Percentiles rank a stretch among this genome's conserved stretches.
These are phyloP conservation scores for Lasiodiplodia hormozganensis DNA, from an alignment of 2,329 filamentous ascomycete genomes.

Conservation along the genomic window DNA sequence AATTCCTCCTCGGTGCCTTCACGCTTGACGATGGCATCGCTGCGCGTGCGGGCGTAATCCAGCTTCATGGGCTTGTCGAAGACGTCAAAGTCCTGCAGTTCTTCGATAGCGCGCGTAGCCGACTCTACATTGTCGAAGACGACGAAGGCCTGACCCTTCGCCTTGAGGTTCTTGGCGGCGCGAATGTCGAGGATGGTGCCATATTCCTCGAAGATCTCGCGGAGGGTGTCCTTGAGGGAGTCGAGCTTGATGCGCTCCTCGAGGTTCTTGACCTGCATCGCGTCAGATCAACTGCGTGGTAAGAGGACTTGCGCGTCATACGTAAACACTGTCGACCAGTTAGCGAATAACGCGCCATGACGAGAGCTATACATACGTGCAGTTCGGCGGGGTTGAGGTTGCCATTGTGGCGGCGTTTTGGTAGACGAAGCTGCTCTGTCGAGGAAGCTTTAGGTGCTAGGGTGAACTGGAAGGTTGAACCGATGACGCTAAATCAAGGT, in stretches of 20 bases:
- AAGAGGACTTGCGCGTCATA: neutral
- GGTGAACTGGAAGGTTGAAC: slow-evolving; percentile 7
- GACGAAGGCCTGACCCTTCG: slow-evolving; percentile 94
- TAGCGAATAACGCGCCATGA: neutral
- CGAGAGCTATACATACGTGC: slow-evolving; percentile 8
- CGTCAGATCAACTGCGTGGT: neutral
- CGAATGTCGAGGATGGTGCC: slow-evolving; percentile 84
- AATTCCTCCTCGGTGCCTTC: slow-evolving; percentile 80
- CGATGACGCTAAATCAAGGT: slow-evolving; percentile 4
- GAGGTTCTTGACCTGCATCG: slow-evolving; percentile 70
- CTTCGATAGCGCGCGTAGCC: slow-evolving; percentile 82
- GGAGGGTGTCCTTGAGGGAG: slow-evolving; percentile 74
- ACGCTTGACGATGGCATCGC: slow-evolving; percentile 83
- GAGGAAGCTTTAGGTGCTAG: neutral
- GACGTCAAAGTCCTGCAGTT: slow-evolving; percentile 89
- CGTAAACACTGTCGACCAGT: slow-evolving; percentile 16
- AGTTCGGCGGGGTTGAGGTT: slow-evolving; percentile 14
- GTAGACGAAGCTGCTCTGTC: neutral
- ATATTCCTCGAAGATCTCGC: slow-evolving; percentile 85
- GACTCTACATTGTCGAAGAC: slow-evolving; percentile 84
- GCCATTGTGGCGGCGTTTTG: neutral
- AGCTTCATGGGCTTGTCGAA: slow-evolving; percentile 91
- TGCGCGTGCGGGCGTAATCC: slow-evolving; percentile 80
- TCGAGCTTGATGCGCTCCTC: slow-evolving; percentile 91
- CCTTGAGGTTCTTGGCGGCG: slow-evolving; percentile 87